phyloP scores from a whole-genome alignment of 805 yeast genomes.

The Candida parachauliodes region DNA sequence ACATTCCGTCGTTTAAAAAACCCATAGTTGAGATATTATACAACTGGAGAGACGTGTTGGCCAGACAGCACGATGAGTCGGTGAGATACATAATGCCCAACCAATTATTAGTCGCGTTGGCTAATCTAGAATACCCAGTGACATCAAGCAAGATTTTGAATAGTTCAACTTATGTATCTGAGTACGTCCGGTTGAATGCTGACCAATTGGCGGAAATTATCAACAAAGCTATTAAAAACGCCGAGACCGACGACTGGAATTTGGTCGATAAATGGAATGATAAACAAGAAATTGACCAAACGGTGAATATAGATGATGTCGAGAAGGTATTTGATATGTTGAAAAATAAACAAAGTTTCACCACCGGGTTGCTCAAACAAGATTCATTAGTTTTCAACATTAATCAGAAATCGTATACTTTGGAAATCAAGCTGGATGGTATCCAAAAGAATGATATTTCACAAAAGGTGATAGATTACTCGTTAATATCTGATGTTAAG shows the following conservation, averaged over 20 bases:
- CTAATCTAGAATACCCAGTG: slow-evolving; percentile 50
- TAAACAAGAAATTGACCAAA: neutral
- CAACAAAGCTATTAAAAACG: slow-evolving; percentile 31
- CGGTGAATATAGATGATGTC: slow-evolving; percentile 2
- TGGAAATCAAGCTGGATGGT: neutral
- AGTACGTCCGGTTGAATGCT: slow-evolving; percentile 55
- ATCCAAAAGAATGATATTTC: slow-evolving; percentile 17
- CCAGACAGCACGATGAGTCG: slow-evolving; percentile 79
- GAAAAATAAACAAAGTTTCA: slow-evolving; percentile 8
- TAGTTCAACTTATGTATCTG: slow-evolving; percentile 44
- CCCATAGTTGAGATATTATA: slow-evolving; percentile 59
- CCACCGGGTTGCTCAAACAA: slow-evolving; percentile 7
- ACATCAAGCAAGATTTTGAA: slow-evolving; percentile 53
- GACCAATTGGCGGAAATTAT: slow-evolving; percentile 59
- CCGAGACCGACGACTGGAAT: slow-evolving; percentile 35
- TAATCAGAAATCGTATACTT: slow-evolving; percentile 1
- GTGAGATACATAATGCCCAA: slow-evolving; percentile 81
- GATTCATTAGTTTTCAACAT: slow-evolving; percentile 16
- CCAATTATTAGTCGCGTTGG: slow-evolving; percentile 63
- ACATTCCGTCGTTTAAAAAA: slow-evolving; percentile 51
- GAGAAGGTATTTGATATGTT: slow-evolving; percentile 7
- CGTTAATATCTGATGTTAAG: slow-evolving; percentile 3
- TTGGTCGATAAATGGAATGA: slow-evolving; percentile 26
- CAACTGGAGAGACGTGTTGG: slow-evolving; percentile 79
- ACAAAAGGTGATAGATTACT: slow-evolving; percentile 15